Conservation (phyloP, 2,329 filamentous ascomycete genomes). For the Fulvia fulva region DNA sequence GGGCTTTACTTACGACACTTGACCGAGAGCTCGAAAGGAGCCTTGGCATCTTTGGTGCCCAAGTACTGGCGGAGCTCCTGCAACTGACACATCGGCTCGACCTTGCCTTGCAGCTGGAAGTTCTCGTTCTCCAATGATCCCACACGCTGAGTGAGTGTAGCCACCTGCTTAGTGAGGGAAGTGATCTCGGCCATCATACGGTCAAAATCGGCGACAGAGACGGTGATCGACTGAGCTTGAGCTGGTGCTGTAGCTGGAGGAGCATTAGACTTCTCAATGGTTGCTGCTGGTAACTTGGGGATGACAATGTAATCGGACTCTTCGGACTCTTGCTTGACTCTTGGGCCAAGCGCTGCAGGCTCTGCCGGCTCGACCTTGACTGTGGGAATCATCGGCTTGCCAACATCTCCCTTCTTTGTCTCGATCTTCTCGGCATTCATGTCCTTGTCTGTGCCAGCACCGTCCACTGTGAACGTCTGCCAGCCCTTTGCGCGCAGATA, state of each 20-base stretch:
- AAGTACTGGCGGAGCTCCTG: not conserved
- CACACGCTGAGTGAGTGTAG: not conserved
- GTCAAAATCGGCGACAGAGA: not conserved
- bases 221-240: not conserved
- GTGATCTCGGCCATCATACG: not conserved
- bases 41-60: not conserved
- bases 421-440: not conserved
- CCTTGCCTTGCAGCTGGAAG: not conserved
- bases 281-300: not conserved
- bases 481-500: not conserved
- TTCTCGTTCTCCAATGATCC: not conserved
- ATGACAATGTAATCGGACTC: not conserved
- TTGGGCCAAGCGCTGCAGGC: not conserved
- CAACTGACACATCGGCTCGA: not conserved
- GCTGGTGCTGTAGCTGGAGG: not conserved
- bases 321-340: not conserved
- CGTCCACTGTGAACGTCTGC: not conserved
- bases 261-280: not conserved
- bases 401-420: not conserved
- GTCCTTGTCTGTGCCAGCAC: not conserved
- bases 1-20: not conserved
- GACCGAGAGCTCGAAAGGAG: not conserved
- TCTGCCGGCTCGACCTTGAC: not conserved
- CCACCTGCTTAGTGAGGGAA: not conserved
- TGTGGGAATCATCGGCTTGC: not conserved